These are phyloP conservation scores for Cladophialophora psammophila DNA, from an alignment of 2,329 filamentous ascomycete genomes.

Conservation along the genomic window DNA sequence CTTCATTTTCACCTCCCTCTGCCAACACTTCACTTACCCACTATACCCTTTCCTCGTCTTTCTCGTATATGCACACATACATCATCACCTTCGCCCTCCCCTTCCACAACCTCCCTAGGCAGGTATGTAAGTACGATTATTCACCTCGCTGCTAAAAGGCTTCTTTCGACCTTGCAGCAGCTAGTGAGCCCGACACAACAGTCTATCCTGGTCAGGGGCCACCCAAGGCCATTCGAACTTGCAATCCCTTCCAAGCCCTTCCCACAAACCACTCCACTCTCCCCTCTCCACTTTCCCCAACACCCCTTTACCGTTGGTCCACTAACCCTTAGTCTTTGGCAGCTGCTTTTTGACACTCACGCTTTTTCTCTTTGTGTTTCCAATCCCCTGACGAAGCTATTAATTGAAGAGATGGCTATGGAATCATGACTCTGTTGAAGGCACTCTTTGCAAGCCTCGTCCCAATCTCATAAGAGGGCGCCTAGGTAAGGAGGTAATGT, in stretches of 20 bases:
- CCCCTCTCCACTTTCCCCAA: neutral
- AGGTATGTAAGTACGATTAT: neutral
- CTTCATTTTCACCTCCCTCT: neutral
- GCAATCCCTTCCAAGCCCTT: neutral
- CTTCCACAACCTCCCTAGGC: neutral
- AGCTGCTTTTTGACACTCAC: neutral
- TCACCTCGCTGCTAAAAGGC: neutral
- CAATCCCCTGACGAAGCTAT: neutral
- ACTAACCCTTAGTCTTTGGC: neutral
- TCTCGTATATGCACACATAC: neutral
- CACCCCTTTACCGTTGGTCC: neutral
- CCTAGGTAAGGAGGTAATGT: neutral
- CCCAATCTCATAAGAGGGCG: neutral
- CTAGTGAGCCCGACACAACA: neutral
- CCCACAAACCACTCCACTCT: neutral
- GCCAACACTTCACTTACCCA: neutral
- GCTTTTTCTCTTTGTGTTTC: neutral
- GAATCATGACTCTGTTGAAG: neutral
- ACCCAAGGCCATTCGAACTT: neutral
- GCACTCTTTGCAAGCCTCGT: neutral
- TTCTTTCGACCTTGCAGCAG: neutral
- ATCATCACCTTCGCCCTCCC: neutral
- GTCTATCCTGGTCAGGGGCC: conserved; percentile 11
- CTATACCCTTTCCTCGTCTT: neutral
- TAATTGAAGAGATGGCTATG: neutral